Evolutionary conservation across 768 basidiomycete genomes (phyloP), one percentile per base, ranked within the genome.

Genomic region (Neoboletus brunneissimus): DNA sequence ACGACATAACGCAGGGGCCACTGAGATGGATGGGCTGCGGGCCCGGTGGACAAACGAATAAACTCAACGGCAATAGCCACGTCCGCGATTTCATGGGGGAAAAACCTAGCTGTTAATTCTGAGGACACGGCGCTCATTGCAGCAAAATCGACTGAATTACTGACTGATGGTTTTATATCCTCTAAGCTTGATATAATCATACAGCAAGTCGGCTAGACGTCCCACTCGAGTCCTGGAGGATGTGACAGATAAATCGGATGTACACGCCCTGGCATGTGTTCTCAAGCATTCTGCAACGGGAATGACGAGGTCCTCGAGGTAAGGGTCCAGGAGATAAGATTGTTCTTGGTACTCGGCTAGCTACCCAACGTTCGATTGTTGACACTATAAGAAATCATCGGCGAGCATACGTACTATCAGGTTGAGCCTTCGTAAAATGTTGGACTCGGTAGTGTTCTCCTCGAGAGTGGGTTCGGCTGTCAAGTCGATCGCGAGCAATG

Each of bases 341-440:
- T 96, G 92, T 58, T 98, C 95, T 69, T 96, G 94, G 67, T 96
- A 98, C 67, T 87, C 83, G 67, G 84, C 83, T 29, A 98, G 80
- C 96, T 98, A 52, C 18, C 59, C 49, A 25, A 55, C 7, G 56
- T 43, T 45, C 16, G 27, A 58, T 51, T 20, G 31, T 55, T 45
- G 45, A 38, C 1, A 11, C 34, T 46, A 53, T 31, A 35, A 55
- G 31, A 56, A 13, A 31, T 43, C 20, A 51, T 59, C 43, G 29
- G 55, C 9, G 37, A 40, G n/a, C 2, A 47, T 18, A 75, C 84
- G 65, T 69, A 88, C 87, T 54, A 84, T 83, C 41, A 72, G 52
- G 12, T 60, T 66, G 10, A 88, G 72, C 56, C 76, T 80, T 50
- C 74, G 73, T 34, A 79, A 72, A 10, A 76, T 57, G 5, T 66